Evolutionary conservation across 225 moss, liverwort and hornwort genomes (phyloP).

Genomic region (Antitrichia curtipendula): DNA sequence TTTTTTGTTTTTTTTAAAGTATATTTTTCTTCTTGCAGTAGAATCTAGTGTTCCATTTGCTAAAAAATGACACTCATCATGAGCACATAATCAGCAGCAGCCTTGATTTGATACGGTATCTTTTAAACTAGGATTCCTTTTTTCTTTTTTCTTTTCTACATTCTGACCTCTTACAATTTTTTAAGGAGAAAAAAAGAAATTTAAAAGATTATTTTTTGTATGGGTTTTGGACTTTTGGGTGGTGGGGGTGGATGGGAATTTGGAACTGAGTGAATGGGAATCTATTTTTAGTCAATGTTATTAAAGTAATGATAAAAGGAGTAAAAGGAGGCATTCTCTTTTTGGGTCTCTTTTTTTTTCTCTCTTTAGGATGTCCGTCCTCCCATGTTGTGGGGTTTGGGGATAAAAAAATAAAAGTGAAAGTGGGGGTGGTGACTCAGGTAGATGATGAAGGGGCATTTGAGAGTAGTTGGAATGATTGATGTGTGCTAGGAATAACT

Average conservation of each 20-base stretch:
- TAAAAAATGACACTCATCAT: neutral
- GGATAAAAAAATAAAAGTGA: neutral
- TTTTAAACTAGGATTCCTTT: neutral
- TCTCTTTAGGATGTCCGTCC: neutral
- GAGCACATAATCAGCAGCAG: neutral
- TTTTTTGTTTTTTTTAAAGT: too few relatives aligned
- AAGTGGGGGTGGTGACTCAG: too few relatives aligned
- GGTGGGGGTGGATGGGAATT: neutral
- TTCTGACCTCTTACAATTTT: neutral
- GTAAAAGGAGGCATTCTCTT: neutral
- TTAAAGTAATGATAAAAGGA: neutral
- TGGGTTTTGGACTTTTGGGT: neutral
- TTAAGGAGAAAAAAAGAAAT: too few relatives aligned
- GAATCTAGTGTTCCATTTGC: neutral
- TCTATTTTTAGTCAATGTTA: neutral
- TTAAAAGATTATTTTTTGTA: too few relatives aligned
- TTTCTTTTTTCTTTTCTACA: neutral
- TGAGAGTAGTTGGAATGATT: neutral
- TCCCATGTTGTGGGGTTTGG: neutral
- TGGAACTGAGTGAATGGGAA: neutral
- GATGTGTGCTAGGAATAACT: neutral
- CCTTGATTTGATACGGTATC: neutral
- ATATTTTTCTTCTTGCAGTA: neutral
- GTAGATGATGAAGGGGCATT: neutral
- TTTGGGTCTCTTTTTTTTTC: neutral